These are phyloP conservation scores for Glonium stellatum DNA, from an alignment of 495 filamentous ascomycete genomes.

Conservation along the genomic window DNA sequence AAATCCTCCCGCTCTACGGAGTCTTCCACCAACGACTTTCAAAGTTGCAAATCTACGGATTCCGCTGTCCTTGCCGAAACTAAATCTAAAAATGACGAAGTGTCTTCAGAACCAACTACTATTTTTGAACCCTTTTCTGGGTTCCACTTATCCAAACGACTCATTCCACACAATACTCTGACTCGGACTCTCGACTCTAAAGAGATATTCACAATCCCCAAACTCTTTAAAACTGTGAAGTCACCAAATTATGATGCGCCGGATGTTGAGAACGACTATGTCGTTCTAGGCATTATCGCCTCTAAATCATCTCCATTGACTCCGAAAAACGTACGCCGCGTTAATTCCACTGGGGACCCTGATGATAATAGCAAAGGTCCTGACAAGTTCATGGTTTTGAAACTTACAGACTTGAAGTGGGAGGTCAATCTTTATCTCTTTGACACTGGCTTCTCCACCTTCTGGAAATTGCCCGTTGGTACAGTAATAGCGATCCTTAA, in stretches of 20 bases:
- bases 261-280: slow-evolving; percentile 75
- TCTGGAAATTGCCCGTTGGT: slow-evolving; percentile 81
- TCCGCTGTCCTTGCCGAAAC: slow-evolving; percentile 8
- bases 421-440: slow-evolving; percentile 90
- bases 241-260: slow-evolving; percentile 79
- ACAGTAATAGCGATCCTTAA: slow-evolving; percentile 92
- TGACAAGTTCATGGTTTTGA: slow-evolving; percentile 85
- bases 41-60: not conserved
- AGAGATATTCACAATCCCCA: slow-evolving; percentile 69
- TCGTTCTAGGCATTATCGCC: slow-evolving; percentile 79
- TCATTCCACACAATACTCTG: slow-evolving; percentile 74
- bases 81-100: slow-evolving; percentile 10
- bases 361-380: slow-evolving; percentile 51
- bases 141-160: slow-evolving; percentile 75
- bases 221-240: slow-evolving; percentile 73
- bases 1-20: slow-evolving; percentile 2
- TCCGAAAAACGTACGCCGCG: slow-evolving; percentile 50
- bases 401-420: slow-evolving; percentile 81
- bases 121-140: slow-evolving; percentile 77
- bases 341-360: slow-evolving; percentile 42
- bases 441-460: slow-evolving; percentile 78
- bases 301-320: slow-evolving; percentile 74
- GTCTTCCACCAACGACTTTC: slow-evolving; percentile 1
- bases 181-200: slow-evolving; percentile 69
- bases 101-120: slow-evolving; percentile 2